Conservation (phyloP, 2,329 filamentous ascomycete genomes). For the Pseudogymnoascus verrucosus region DNA sequence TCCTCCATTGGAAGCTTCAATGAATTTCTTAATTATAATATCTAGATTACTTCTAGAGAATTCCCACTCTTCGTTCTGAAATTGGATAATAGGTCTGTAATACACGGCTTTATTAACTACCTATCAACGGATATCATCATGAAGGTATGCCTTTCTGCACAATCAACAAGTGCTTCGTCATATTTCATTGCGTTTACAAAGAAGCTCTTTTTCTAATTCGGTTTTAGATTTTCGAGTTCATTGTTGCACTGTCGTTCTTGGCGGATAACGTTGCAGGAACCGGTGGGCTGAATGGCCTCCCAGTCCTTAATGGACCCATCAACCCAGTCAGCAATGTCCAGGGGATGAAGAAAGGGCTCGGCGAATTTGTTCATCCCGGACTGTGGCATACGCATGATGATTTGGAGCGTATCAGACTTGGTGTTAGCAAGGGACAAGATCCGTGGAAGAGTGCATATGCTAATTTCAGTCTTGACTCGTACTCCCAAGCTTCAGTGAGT, state of each 20-base stretch:
- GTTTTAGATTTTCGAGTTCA: neutral
- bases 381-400: conserved; percentile 30
- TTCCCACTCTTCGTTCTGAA: neutral
- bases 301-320: conserved; percentile 23
- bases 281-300: conserved; percentile 17
- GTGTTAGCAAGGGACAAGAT: conserved; percentile 14
- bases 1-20: neutral
- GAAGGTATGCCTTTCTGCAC: neutral
- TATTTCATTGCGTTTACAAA: neutral
- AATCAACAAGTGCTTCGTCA: neutral
- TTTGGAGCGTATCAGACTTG: conserved; percentile 24
- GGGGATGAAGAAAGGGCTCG: neutral
- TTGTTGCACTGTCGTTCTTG: neutral
- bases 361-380: conserved; percentile 27
- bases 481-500: neutral
- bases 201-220: neutral
- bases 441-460: conserved; percentile 13
- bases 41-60: neutral
- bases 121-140: neutral
- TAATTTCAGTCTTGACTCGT: conserved; percentile 13
- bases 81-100: neutral
- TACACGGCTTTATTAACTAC: neutral
- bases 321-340: conserved; percentile 12
- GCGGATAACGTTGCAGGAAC: conserved; percentile 9
- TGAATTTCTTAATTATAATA: neutral